Conservation (phyloP, 176 grass and related monocot species). For the Neostapfia colusana region DNA sequence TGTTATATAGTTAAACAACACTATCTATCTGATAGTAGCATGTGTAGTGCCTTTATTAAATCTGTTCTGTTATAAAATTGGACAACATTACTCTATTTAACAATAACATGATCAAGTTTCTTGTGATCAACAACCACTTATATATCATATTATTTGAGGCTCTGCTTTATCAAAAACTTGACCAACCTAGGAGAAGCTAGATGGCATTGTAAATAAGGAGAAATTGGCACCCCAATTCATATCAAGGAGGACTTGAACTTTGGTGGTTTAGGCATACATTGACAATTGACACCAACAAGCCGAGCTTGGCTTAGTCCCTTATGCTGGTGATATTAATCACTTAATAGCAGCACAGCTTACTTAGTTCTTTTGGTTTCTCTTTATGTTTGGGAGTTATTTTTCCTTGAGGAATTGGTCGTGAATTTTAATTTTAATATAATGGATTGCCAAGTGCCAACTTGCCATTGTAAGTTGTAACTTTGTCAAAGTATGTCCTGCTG, state of each 20-base stretch:
- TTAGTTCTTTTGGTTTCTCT: not conserved
- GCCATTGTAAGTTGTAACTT: not conserved
- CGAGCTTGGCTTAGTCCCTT: not conserved
- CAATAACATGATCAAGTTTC: not conserved
- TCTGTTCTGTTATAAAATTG: not conserved
- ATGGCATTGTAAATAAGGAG: not conserved
- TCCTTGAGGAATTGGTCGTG: not conserved
- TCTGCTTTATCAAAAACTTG: not conserved
- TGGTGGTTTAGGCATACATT: not conserved
- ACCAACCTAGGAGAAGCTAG: not conserved
- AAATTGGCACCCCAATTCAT: not conserved
- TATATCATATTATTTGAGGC: not conserved
- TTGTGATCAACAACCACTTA: not conserved
- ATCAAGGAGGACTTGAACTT: not conserved
- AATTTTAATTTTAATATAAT: not conserved
- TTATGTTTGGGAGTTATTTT: not conserved
- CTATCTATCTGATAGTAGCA: no score
- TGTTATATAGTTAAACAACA: not conserved
- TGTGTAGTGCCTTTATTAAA: not conserved
- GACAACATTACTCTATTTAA: not conserved
- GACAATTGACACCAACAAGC: not conserved
- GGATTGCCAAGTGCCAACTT: no score
- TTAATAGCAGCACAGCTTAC: not conserved
- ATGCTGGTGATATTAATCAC: not conserved
- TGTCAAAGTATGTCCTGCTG: not conserved